Conservation (phyloP, 208 protist genomes). For the Wallacemonas sp. region DNA sequence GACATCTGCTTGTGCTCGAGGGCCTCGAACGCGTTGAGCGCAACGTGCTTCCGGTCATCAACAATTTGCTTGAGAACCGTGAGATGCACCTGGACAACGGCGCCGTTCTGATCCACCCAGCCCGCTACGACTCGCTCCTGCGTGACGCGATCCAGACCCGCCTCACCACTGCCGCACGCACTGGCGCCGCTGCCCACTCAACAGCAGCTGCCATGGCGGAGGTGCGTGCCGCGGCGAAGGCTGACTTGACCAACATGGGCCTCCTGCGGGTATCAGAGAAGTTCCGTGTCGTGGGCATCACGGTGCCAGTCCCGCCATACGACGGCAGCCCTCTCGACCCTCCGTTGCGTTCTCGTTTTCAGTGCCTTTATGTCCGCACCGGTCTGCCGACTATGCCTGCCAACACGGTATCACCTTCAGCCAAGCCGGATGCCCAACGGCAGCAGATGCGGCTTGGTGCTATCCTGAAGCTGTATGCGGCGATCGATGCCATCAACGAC, state of each 20-base stretch:
- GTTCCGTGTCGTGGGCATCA: slow-evolving; percentile 95
- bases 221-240: slow-evolving; percentile 32
- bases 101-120: slow-evolving; percentile 83
- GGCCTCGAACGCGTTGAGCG: slow-evolving; percentile 95
- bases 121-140: slow-evolving; percentile 89
- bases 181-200: not conserved
- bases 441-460: slow-evolving; percentile 29
- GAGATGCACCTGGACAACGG: slow-evolving; percentile 97
- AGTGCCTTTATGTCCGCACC: slow-evolving; percentile 75
- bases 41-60: slow-evolving; percentile 94
- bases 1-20: slow-evolving; percentile 94
- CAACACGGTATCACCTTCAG: no score
- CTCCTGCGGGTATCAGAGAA: slow-evolving; percentile 89
- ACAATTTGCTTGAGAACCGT: slow-evolving; percentile 96
- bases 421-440: no score
- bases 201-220: not conserved
- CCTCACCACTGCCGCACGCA: slow-evolving; percentile 4
- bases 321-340: slow-evolving; percentile 87
- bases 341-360: slow-evolving; percentile 82
- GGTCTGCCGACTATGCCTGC: slow-evolving; percentile 36
- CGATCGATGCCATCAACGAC: slow-evolving; percentile 62
- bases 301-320: slow-evolving; percentile 89
- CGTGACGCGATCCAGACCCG: slow-evolving; percentile 33
- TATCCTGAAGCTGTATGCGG: slow-evolving; percentile 47
- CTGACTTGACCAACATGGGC: slow-evolving; percentile 63